A percentile compares a stretch with the other conserved stretches of the same genome.
Conservation (phyloP, 305 asterid genomes). For the Ajuga reptans region DNA sequence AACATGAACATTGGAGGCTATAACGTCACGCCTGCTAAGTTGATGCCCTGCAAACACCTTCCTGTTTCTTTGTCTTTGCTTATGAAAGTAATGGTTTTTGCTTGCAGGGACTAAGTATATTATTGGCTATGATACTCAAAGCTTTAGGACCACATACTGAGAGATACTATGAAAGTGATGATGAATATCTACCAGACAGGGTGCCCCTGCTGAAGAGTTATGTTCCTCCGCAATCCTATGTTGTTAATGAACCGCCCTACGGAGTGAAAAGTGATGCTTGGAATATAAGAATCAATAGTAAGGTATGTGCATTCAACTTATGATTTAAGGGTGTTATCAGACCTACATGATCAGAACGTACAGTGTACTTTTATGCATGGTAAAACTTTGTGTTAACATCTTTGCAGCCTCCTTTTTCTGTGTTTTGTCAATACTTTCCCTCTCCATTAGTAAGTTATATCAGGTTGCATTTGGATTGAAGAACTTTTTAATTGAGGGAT, state of each 20-base stretch:
- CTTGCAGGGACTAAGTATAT: constrained; percentile 62
- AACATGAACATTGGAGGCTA: neutral
- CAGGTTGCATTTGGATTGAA: too few species aligned
- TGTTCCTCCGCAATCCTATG: constrained; percentile 59
- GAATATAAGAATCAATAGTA: constrained; percentile 58
- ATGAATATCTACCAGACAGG: constrained; percentile 68
- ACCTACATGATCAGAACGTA: neutral
- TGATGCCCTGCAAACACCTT: too few species aligned
- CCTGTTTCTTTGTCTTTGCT: constrained; percentile 10
- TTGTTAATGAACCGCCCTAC: constrained; percentile 46
- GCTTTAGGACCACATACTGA: constrained; percentile 73
- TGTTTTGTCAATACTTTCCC: neutral
- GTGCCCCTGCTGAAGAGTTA: constrained; percentile 77
- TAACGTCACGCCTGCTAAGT: neutral
- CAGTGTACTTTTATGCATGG: neutral
- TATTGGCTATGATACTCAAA: constrained; percentile 76
- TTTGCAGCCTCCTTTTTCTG: neutral
- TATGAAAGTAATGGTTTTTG: constrained; percentile 9
- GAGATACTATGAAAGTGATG: constrained; percentile 86
- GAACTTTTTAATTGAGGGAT: too few species aligned
- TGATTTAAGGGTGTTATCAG: neutral
- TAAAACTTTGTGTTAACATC: neutral
- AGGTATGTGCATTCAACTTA: constrained; percentile 38
- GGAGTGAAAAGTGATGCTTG: constrained; percentile 54
- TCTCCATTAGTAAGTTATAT: neutral